phyloP scores from a whole-genome alignment of 192 early-diverging fungal species.

The Lunasporangiospora selenospora region DNA sequence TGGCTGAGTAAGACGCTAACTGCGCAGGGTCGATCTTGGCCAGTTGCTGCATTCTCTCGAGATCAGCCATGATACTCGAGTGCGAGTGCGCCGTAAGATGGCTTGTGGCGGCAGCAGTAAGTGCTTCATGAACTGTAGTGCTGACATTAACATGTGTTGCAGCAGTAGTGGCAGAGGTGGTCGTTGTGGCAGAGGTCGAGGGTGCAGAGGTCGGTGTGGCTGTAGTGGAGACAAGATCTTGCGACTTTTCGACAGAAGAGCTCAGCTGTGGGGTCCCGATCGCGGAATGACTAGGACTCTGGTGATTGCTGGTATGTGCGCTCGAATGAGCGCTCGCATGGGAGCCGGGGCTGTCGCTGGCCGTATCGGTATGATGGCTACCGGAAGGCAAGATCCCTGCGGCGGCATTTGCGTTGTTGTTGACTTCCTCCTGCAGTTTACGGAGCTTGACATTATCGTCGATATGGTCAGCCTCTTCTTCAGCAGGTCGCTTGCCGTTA shows the following conservation, averaged over 20 bases:
- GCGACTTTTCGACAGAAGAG: background rate
- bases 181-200: background rate
- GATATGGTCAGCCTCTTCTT: conserved; percentile 31
- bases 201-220: background rate
- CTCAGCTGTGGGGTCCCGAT: conserved; percentile 9
- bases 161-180: background rate
- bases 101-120: conserved; percentile 12
- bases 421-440: conserved; percentile 41
- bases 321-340: conserved; percentile 6
- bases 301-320: conserved; percentile 10
- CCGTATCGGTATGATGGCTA: conserved; percentile 11
- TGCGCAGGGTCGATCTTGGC: conserved; percentile 43
- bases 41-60: conserved; percentile 36
- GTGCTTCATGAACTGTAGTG: conserved; percentile 3
- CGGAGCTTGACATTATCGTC: conserved; percentile 44
- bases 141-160: background rate
- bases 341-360: conserved; percentile 3
- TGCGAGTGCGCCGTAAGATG: conserved; percentile 27
- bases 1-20: conserved; percentile 41
- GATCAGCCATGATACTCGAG: conserved; percentile 41
- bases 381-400: conserved; percentile 37
- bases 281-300: conserved; percentile 12
- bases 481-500: conserved; percentile 21
- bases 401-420: conserved; percentile 42
- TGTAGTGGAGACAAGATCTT: background rate